phyloP scores from a whole-genome alignment of 768 basidiomycete species.

The Neoboletus subvelutipes region DNA sequence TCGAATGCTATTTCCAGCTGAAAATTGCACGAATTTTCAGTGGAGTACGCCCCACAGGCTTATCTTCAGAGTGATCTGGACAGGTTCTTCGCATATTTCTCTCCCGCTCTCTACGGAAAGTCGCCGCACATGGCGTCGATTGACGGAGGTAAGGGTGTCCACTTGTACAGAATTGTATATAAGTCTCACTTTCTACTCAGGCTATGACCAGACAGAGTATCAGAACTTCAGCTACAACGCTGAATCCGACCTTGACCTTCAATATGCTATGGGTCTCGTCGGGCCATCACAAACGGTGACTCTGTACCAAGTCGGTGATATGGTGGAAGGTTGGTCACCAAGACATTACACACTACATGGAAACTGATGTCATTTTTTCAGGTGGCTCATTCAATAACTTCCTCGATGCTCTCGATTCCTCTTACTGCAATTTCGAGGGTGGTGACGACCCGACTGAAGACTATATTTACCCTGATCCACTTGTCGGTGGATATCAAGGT shows the following conservation, averaged over 20 bases:
- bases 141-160: slow-evolving; percentile 28
- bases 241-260: slow-evolving; percentile 23
- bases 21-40: slow-evolving; percentile 6
- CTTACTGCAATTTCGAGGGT: slow-evolving; percentile 32
- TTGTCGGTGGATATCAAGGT: slow-evolving; percentile 24
- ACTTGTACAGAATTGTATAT: background rate
- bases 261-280: slow-evolving; percentile 25
- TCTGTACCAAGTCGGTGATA: slow-evolving; percentile 33
- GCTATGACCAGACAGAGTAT: slow-evolving; percentile 28
- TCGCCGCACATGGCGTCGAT: slow-evolving; percentile 31
- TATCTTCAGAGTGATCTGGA: slow-evolving; percentile 31
- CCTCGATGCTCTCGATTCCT: slow-evolving; percentile 35
- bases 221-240: slow-evolving; percentile 26
- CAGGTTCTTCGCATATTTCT: slow-evolving; percentile 32
- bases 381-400: slow-evolving; percentile 34
- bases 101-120: slow-evolving; percentile 20
- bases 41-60: slow-evolving; percentile 34
- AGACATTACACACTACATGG: background rate
- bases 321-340: slow-evolving; percentile 21
- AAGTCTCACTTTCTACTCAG: slow-evolving; percentile 13
- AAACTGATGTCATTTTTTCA: slow-evolving; percentile 3
- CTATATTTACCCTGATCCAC: slow-evolving; percentile 26
- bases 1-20: background rate
- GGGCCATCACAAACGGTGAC: slow-evolving; percentile 26
- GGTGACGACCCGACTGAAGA: slow-evolving; percentile 26